Percentiles rank a stretch among this genome's conserved stretches.
Evolutionary conservation across 352 stramenopile species (phyloP).

Genomic region (Pythium phragmiticola): DNA sequence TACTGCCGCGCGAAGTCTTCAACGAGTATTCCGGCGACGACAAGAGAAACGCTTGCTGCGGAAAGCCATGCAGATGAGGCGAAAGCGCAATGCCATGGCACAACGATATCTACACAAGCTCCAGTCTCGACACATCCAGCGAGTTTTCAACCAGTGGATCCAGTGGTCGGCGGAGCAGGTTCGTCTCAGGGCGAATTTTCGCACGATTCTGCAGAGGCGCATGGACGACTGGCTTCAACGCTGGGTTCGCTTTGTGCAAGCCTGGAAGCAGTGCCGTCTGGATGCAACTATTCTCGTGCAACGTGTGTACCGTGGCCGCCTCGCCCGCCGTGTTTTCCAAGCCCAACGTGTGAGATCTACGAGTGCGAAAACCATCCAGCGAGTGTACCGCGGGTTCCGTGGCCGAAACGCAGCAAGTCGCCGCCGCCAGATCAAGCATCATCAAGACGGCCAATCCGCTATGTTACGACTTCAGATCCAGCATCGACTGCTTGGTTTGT

Average conservation of each 20-base stretch:
- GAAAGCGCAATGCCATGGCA: conserved; percentile 52
- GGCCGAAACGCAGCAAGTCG: conserved; percentile 25
- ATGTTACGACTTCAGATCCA: conserved; percentile 39
- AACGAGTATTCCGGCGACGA: conserved; percentile 29
- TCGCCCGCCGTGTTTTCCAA: conserved; percentile 47
- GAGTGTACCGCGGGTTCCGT: conserved; percentile 48
- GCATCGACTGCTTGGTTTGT: conserved; percentile 23
- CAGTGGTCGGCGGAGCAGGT: conserved; percentile 37
- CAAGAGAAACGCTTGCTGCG: conserved; percentile 30
- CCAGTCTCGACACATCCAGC: conserved; percentile 40
- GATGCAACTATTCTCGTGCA: conserved; percentile 50
- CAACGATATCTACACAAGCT: conserved; percentile 57
- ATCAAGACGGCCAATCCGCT: conserved; percentile 32
- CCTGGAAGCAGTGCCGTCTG: conserved; percentile 31
- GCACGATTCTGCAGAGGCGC: conserved; percentile 41
- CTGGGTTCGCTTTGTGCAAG: conserved; percentile 40
- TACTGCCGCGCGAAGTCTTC: conserved; percentile 36
- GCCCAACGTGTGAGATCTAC: conserved; percentile 31
- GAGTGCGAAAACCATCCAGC: conserved; percentile 46
- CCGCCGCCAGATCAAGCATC: conserved; percentile 26
- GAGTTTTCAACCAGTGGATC: conserved; percentile 60
- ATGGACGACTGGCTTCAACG: conserved; percentile 42
- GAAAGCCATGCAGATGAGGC: conserved; percentile 40
- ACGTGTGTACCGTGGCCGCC: conserved; percentile 51
- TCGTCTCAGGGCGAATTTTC: conserved; percentile 45